Evolutionary conservation across 805 yeast species (phyloP).

Genomic region (Schwanniomyces occidentalis): DNA sequence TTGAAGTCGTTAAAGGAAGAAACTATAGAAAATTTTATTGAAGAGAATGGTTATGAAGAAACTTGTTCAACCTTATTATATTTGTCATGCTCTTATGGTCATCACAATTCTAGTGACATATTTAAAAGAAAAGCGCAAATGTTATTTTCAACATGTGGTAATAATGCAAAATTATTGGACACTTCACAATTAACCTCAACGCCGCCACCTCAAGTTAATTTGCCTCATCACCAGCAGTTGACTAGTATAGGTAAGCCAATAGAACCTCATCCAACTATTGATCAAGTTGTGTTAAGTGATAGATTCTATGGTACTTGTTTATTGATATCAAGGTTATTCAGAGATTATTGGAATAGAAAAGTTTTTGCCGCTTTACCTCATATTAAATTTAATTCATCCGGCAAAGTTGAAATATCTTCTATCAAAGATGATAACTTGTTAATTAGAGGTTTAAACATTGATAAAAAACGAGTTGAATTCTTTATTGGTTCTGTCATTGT

Average conservation of each 20-base stretch:
- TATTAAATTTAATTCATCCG: constrained; percentile 38
- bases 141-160: constrained; percentile 54
- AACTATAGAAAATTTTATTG: constrained; percentile 66
- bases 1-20: constrained; percentile 67
- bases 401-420: constrained; percentile 35
- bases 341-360: constrained; percentile 74
- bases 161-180: constrained; percentile 45
- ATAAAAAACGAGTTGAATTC: constrained; percentile 58
- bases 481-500: constrained; percentile 71
- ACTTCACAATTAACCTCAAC: constrained; percentile 5
- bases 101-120: constrained; percentile 49
- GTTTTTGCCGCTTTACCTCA: constrained; percentile 57
- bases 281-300: constrained; percentile 85
- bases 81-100: constrained; percentile 72
- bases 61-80: constrained; percentile 87
- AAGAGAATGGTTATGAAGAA: constrained; percentile 83
- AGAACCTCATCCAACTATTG: constrained; percentile 46
- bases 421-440: constrained; percentile 45
- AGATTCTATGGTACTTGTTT: constrained; percentile 86
- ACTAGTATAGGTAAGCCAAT: constrained; percentile 13
- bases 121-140: constrained; percentile 48
- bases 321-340: constrained; percentile 72
- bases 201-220: constrained; percentile 3
- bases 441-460: constrained; percentile 46
- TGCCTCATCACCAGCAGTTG: constrained; percentile 14